These are phyloP conservation scores for Melaleuca alternifolia DNA, from an alignment of 345 rosid species.

Conservation along the genomic window DNA sequence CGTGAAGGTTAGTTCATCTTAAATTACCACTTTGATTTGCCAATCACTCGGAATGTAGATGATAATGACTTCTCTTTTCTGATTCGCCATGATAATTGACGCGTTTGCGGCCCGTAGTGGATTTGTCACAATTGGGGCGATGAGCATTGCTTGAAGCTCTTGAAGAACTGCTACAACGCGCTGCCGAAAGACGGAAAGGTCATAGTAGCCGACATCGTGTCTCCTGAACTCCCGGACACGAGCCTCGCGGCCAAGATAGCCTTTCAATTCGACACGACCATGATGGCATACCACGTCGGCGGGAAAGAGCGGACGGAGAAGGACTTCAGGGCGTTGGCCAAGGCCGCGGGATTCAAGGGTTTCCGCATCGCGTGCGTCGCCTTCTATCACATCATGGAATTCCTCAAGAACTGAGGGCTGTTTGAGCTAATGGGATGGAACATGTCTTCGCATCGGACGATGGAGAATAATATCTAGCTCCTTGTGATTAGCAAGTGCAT, in stretches of 20 bases:
- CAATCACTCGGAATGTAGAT: not conserved
- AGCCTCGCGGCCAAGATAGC: too few species aligned
- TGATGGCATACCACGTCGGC: not conserved
- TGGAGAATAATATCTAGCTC: not conserved
- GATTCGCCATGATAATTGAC: too few species aligned
- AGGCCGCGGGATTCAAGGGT: constrained; percentile 2
- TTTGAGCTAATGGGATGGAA: not conserved
- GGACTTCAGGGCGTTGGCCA: constrained; percentile 1
- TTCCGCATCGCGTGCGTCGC: not conserved
- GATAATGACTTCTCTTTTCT: not conserved
- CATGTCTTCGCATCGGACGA: not conserved
- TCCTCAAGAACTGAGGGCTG: not conserved
- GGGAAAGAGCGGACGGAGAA: constrained; percentile 3
- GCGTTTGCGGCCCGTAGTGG: not conserved
- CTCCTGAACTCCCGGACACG: not conserved
- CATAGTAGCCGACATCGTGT: not conserved
- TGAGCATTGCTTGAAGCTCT: not conserved
- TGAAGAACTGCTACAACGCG: constrained; percentile 1
- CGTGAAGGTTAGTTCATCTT: constrained; percentile 1
- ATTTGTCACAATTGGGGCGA: constrained; percentile 2
- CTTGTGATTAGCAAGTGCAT: not conserved
- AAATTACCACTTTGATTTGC: not conserved
- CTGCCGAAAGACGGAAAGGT: not conserved
- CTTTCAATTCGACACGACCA: too few species aligned
- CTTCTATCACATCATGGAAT: constrained; percentile 2